Evolutionary conservation across 2,329 filamentous ascomycete species (phyloP), one percentile per base, ranked within the genome.

Genomic region (Calcarisporium arbuscula): DNA sequence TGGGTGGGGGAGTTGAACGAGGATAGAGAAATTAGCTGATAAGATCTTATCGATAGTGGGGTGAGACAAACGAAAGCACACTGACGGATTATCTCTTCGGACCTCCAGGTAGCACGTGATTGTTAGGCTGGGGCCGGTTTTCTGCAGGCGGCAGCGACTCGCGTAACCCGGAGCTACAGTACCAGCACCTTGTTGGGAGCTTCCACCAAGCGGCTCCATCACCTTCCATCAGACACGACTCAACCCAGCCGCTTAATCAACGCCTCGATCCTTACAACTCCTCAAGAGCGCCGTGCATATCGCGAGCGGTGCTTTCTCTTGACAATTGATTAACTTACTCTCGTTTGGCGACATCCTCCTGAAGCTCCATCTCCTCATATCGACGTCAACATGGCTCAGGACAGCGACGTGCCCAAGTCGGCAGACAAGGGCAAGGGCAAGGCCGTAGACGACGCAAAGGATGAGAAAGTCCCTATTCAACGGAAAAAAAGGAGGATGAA

Each of bases 391-490:
- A 95, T 96, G 92, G 89, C 89, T 68, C 85, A 94, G 73, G 87
- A 94, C 66, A 86, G 82, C 69, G 85, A 94, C 67, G 76, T 82
- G 72, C 74, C 84, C 62, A 85, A 84, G 65, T 70, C 82, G 60
- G 75, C 80, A 61, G 87, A 95, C 66, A 96, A 96, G 76, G 89
- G 88, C 66, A 98, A 98, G 74, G 90, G 80, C 59, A 98, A 96
- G 72, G 87, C 82, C 44, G 72, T 80, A 43, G 81, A 86, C 39
- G 75, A 77, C 51, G 69, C 75, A 41, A 78, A 79, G 55, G 77
- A 84, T 53, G 82, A 79, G 39, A 87, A n/a, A 87, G 67, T 61
- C 73, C 31, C 61, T 76, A 49, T 65, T 72, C 35, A 85, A 88
- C 57, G 82, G 80, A 48, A 85, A 85, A n/a, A n/a, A n/a, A n/a